These are phyloP conservation scores for Apiospora kogelbergensis DNA, from an alignment of 2,329 filamentous ascomycete species.

Conservation along the genomic window DNA sequence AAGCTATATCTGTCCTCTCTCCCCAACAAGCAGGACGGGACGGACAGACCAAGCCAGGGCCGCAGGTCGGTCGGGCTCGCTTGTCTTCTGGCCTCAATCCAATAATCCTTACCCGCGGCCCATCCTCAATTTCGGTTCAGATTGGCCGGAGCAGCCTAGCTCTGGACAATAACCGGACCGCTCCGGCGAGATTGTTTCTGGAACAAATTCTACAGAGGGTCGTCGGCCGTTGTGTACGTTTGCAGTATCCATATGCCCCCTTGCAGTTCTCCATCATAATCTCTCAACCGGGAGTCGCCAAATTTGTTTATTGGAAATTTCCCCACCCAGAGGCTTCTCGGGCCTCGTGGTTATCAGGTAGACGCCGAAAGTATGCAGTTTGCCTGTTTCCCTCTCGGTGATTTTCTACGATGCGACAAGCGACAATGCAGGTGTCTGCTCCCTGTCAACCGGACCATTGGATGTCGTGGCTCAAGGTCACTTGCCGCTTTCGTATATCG, in stretches of 20 bases:
- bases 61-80: neutral
- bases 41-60: neutral
- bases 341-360: neutral
- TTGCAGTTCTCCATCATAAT: neutral
- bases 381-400: too few relatives aligned
- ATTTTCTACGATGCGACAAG: too few relatives aligned
- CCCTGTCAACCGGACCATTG: neutral
- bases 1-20: neutral
- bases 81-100: neutral
- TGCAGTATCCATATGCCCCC: neutral
- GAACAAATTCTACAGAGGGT: neutral
- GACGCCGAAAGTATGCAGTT: neutral
- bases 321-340: neutral
- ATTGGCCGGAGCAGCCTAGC: neutral
- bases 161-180: conserved; percentile 2
- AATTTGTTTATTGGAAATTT: neutral
- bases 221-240: neutral
- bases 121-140: neutral
- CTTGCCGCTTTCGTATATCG: conserved; percentile 4
- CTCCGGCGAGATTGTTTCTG: conserved; percentile 1
- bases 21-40: neutral
- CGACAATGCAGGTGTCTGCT: neutral
- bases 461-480: neutral
- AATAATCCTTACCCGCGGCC: neutral
- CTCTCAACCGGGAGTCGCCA: neutral